Conservation (phyloP, 192 early-diverging fungal genomes). For the Rhizophagus prolifer region DNA sequence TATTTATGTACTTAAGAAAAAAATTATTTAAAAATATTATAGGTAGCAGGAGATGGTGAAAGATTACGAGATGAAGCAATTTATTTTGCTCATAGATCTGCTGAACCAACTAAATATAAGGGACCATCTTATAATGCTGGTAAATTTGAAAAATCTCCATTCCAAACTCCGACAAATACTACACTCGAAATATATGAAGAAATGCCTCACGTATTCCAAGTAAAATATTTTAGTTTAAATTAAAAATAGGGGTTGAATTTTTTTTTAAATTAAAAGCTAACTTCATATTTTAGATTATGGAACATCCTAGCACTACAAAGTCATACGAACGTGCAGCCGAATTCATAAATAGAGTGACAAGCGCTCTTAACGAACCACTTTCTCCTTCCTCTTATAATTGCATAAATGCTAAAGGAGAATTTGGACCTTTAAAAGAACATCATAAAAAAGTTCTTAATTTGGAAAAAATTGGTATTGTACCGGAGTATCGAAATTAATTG, state of each 20-base stretch:
- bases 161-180: too few relatives aligned
- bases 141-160: background rate
- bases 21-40: background rate
- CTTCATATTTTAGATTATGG: background rate
- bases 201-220: too few relatives aligned
- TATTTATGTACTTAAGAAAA: background rate
- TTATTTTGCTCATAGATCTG: conserved; percentile 30
- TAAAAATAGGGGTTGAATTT: background rate
- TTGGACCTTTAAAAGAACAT: too few relatives aligned
- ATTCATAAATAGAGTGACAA: too few relatives aligned
- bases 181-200: too few relatives aligned
- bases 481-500: too few relatives aligned
- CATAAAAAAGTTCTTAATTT: too few relatives aligned
- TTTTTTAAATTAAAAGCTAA: background rate
- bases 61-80: conserved; percentile 50
- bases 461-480: too few relatives aligned
- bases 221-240: conserved; percentile 11
- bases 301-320: background rate
- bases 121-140: background rate
- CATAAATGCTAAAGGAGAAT: too few relatives aligned
- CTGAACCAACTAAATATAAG: background rate
- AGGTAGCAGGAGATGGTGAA: conserved; percentile 51
- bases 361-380: too few relatives aligned
- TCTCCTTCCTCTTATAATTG: too few relatives aligned
- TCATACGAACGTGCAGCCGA: background rate